Conservation (phyloP, 306 rosid species). For the Fragaria vesca region DNA sequence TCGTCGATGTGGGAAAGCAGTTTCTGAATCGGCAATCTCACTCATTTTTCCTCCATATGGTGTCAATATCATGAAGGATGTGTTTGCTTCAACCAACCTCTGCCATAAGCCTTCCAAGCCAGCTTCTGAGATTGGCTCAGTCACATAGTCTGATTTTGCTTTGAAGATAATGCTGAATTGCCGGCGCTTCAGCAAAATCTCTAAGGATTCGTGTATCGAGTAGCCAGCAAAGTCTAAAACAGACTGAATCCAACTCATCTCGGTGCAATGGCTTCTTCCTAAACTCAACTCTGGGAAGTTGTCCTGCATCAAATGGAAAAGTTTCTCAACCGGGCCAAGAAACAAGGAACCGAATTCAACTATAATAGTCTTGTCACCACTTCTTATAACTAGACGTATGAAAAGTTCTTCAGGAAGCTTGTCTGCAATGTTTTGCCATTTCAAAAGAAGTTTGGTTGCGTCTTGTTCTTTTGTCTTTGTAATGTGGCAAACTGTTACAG, state of each 20-base stretch:
- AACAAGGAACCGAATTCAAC: slow-evolving; percentile 50
- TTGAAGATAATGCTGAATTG: slow-evolving; percentile 49
- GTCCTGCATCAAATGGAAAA: slow-evolving; percentile 38
- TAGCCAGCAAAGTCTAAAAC: slow-evolving; percentile 50
- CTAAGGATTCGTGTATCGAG: slow-evolving; percentile 40
- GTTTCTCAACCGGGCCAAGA: slow-evolving; percentile 46
- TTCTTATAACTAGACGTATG: slow-evolving; percentile 37
- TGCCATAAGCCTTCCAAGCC: slow-evolving; percentile 53
- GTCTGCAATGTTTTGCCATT: slow-evolving; percentile 58
- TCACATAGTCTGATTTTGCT: slow-evolving; percentile 68
- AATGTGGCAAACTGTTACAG: slow-evolving; percentile 50
- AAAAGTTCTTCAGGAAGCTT: slow-evolving; percentile 46
- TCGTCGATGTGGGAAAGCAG: slow-evolving; percentile 65
- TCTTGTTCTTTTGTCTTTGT: slow-evolving; percentile 46
- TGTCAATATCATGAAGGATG: slow-evolving; percentile 43
- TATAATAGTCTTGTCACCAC: slow-evolving; percentile 42
- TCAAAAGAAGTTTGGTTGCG: slow-evolving; percentile 39
- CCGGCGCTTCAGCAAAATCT: slow-evolving; percentile 47
- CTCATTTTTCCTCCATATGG: slow-evolving; percentile 71
- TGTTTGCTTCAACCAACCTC: slow-evolving; percentile 37
- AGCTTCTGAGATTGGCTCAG: slow-evolving; percentile 44
- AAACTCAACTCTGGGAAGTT: slow-evolving; percentile 61
- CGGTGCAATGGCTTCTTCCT: slow-evolving; percentile 39
- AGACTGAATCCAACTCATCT: slow-evolving; percentile 71
- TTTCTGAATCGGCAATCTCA: slow-evolving; percentile 45